Evolutionary conservation across 192 early-diverging fungal genomes (phyloP).

Genomic region (Pilobolus umbonatus): DNA sequence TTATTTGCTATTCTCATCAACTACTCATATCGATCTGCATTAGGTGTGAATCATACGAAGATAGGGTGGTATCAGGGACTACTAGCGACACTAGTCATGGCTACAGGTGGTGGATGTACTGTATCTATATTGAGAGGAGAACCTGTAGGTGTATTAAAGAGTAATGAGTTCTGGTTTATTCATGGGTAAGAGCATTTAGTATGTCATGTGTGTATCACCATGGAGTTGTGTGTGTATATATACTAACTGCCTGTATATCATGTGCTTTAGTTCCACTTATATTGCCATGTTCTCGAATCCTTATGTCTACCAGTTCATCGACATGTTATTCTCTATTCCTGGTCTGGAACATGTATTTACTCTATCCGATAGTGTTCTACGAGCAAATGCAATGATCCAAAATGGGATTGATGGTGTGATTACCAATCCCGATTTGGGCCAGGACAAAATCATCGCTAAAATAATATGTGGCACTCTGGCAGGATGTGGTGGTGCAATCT

Average conservation of each 20-base stretch:
- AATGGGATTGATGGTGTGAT: constrained; percentile 30
- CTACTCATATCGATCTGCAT: constrained; percentile 17
- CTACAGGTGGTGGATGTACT: constrained; percentile 29
- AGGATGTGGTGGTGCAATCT: constrained; percentile 32
- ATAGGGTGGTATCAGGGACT: constrained; percentile 34
- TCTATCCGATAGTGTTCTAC: constrained; percentile 26
- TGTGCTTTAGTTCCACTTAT: constrained; percentile 26
- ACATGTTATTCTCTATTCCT: constrained; percentile 15
- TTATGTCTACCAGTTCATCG: constrained; percentile 17
- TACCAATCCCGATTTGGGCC: constrained; percentile 15
- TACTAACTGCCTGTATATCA: too few relatives aligned
- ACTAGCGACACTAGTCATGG: constrained; percentile 29
- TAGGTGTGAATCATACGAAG: constrained; percentile 22
- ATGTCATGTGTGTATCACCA: too few relatives aligned
- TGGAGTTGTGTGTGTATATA: too few relatives aligned
- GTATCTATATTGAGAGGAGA: constrained; percentile 28
- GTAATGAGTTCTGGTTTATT: constrained; percentile 26
- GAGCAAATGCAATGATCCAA: constrained; percentile 15
- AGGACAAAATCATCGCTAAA: constrained; percentile 28
- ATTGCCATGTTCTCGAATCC: constrained; percentile 23
- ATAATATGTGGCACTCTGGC: constrained; percentile 31
- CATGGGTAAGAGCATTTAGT: constrained; percentile 21
- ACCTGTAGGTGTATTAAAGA: constrained; percentile 22
- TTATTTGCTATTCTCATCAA: constrained; percentile 20
- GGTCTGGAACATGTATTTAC: constrained; percentile 11